A percentile compares a stretch with the other conserved stretches of the same genome.
phyloP scores from a whole-genome alignment of 495 filamentous ascomycete species.

The Hypoxylon fragiforme region DNA sequence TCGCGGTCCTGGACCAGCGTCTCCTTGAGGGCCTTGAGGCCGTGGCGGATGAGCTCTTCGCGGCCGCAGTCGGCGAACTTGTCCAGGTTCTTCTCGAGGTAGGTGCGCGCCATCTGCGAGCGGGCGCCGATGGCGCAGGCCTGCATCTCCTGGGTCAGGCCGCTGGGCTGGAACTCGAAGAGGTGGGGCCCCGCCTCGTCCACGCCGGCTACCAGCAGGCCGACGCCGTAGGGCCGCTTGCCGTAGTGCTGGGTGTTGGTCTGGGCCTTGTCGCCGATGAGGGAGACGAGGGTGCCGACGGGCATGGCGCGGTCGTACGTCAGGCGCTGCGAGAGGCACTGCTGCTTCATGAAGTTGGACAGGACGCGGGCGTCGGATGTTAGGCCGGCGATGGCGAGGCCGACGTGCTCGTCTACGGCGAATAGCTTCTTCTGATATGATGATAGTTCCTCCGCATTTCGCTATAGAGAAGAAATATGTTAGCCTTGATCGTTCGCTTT shows the following conservation, averaged over 20 bases:
- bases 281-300: constrained; percentile 79
- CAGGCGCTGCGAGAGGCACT: constrained; percentile 91
- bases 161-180: constrained; percentile 96
- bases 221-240: constrained; percentile 94
- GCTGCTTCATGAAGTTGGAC: constrained; percentile 99
- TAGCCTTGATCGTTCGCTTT: constrained; percentile 2
- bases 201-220: constrained; percentile 88
- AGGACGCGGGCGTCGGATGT: constrained; percentile 98
- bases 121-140: constrained; percentile 94
- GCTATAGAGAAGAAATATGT: constrained; percentile 52
- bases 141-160: constrained; percentile 94
- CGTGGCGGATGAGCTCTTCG: constrained; percentile 89
- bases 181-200: constrained; percentile 92
- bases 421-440: constrained; percentile 99
- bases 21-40: constrained; percentile 89
- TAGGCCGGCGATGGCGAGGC: constrained; percentile 93
- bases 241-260: constrained; percentile 98
- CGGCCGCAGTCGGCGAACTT: constrained; percentile 69
- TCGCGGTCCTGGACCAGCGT: constrained; percentile 95
- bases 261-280: constrained; percentile 95
- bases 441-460: constrained; percentile 98
- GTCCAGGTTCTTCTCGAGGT: constrained; percentile 88
- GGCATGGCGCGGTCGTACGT: constrained; percentile 93
- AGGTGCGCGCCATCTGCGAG: constrained; percentile 95
- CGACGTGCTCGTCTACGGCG: constrained; percentile 91